A percentile compares a stretch with the other conserved stretches of the same genome.
Conservation (phyloP, 345 rosid species). For the Carallia pectinifolia region DNA sequence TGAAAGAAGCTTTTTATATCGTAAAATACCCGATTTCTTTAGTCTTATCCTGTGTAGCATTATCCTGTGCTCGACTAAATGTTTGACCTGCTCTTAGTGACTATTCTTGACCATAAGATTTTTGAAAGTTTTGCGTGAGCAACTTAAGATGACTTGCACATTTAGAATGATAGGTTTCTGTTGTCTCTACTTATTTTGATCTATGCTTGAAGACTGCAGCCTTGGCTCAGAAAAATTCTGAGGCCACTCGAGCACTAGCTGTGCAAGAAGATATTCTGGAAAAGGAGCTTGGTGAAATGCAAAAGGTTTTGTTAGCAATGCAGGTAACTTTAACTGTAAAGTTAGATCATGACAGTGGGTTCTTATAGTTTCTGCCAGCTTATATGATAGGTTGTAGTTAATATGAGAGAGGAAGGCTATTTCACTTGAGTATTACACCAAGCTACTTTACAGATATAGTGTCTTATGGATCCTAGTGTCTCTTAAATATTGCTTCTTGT, state of each 20-base stretch:
- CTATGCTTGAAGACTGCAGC: constrained; percentile 65
- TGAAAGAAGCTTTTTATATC: background rate
- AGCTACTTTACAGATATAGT: no score
- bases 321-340: constrained; percentile 49
- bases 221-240: constrained; percentile 93
- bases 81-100: no score
- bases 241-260: constrained; percentile 80
- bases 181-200: constrained; percentile 10
- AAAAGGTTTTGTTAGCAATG: constrained; percentile 91
- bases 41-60: no score
- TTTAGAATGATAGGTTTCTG: background rate
- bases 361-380: background rate
- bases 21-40: no score
- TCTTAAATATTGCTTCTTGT: background rate
- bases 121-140: no score
- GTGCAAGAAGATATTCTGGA: constrained; percentile 78
- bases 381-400: no score
- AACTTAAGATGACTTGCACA: no score
- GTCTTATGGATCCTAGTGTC: background rate
- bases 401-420: no score
- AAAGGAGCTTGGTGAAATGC: constrained; percentile 90
- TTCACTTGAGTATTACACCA: no score
- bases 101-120: no score
- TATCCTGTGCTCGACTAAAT: no score
- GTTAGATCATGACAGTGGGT: constrained; percentile 7